Percentiles rank a stretch among this genome's conserved stretches.
Conservation (phyloP, 129 eudicot species). For the Artemisia tridentata region DNA sequence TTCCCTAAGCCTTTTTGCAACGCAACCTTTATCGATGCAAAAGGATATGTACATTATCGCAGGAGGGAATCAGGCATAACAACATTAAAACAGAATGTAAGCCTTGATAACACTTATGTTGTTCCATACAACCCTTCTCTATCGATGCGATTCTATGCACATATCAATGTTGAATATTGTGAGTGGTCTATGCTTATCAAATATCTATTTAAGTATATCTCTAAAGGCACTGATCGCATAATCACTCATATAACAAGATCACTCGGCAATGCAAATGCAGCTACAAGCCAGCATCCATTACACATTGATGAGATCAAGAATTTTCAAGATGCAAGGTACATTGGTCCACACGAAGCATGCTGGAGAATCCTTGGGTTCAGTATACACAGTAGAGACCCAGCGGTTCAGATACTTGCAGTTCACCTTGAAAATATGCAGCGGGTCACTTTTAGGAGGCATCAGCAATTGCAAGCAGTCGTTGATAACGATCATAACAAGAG, state of each 20-base stretch:
- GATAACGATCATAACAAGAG: too few species aligned
- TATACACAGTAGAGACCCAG: neutral
- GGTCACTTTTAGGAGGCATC: neutral
- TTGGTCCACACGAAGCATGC: neutral
- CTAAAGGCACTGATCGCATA: neutral
- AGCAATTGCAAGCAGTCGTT: neutral
- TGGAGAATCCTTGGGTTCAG: neutral
- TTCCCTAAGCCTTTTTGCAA: neutral
- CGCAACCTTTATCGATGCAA: neutral
- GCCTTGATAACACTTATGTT: neutral
- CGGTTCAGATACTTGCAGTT: constrained; percentile 1
- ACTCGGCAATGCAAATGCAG: neutral
- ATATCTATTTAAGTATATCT: neutral
- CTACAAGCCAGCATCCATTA: too few species aligned
- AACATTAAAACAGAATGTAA: neutral
- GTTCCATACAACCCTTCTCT: neutral
- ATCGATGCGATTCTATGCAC: neutral
- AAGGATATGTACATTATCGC: constrained; percentile 1
- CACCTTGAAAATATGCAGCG: constrained; percentile 23
- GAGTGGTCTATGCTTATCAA: neutral
- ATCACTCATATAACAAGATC: too few species aligned
- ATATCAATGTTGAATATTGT: constrained; percentile 4
- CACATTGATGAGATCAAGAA: neutral
- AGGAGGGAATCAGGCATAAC: neutral
- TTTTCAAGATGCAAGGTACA: neutral